Base-by-base conservation (phyloP, 2,329 filamentous ascomycete species). In the Chaetomiaceae sp. region DNA sequence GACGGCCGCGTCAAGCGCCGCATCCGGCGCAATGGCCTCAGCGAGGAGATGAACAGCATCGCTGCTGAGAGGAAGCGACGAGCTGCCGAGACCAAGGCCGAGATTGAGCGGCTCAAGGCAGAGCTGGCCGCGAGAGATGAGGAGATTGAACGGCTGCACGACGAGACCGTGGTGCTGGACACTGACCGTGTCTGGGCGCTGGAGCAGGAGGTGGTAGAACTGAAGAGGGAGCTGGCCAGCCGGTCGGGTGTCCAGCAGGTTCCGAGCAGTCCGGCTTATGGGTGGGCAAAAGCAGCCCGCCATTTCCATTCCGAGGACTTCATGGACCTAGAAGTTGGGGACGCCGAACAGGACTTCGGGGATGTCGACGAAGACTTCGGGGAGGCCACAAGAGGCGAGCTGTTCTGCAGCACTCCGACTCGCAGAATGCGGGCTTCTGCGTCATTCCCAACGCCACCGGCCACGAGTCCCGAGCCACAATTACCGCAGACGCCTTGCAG, bases 1-100 rank as follows among this genome's bases (percentile, higher is more conserved):
- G 77, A 82, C 37, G 80, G 78, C 6, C 76, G 82, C 14, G 72
- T 83, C 42, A 78, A 82, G 67, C 75, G 82, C 5, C 75, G 81
- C 17, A 72, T 81, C 34, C 73, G 78, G 7, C 76, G 82, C 47
- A 80, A 78, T 58, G 74, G 78, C 3, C 63, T 84, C 5, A 82
- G 80, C 58, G 80, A 81, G 57, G 78, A 84, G 67, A 77, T 83
- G 68, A 79, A 82, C 63, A 65, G 66, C 12, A 75, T 82, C 49
- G 69, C 75, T 7, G 68, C 69, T 7, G 76, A 79, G 53, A 78
- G 76, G 63, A 72, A 68, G 39, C 69, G 66, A 15, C 68, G 69
- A 38, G 67, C 68, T 0, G 67, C 65, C 48, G 65, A 72, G 27
- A 67, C 73, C 9, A 70, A 69, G 39, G 69, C 67, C 0, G 78